Evolutionary conservation across 2,329 filamentous ascomycete species (phyloP).

Genomic region (Pestalotiopsis sp.): DNA sequence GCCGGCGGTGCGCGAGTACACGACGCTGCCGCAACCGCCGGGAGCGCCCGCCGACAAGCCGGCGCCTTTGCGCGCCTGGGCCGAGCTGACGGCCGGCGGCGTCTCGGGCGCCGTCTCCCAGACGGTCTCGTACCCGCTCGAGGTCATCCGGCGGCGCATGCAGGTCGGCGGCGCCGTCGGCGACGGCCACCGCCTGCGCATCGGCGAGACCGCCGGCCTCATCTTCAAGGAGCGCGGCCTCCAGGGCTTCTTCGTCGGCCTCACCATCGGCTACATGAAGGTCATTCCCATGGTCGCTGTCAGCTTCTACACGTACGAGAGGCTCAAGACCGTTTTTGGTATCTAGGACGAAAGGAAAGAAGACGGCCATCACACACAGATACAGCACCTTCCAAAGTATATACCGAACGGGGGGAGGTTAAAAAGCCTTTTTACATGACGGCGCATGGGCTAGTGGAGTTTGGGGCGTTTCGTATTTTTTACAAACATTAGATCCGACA

Average conservation of each 20-base stretch:
- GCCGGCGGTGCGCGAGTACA: slow-evolving; percentile 68
- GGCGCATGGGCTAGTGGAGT: neutral
- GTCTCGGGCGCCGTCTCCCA: slow-evolving; percentile 87
- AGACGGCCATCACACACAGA: neutral
- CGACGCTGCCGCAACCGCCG: slow-evolving; percentile 68
- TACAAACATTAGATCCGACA: no score
- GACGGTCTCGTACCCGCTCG: slow-evolving; percentile 89
- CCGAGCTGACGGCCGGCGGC: slow-evolving; percentile 82
- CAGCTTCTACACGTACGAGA: slow-evolving; percentile 67
- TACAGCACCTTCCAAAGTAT: neutral
- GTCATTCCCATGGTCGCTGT: slow-evolving; percentile 85
- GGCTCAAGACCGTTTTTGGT: slow-evolving; percentile 63
- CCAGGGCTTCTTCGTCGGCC: slow-evolving; percentile 85
- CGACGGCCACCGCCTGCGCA: slow-evolving; percentile 77
- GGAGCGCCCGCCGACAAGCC: slow-evolving; percentile 60
- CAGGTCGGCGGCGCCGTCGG: slow-evolving; percentile 95
- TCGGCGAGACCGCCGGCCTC: slow-evolving; percentile 74
- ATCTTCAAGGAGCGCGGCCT: slow-evolving; percentile 78
- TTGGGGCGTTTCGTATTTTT: neutral
- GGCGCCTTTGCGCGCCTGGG: slow-evolving; percentile 78
- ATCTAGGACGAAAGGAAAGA: slow-evolving; percentile 48
- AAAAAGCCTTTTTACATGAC: neutral
- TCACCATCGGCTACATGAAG: slow-evolving; percentile 95
- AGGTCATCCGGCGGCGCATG: slow-evolving; percentile 91
- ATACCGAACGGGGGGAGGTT: neutral